phyloP scores from a whole-genome alignment of 2,329 filamentous ascomycete species.

The Sclerotinia sclerotiorum region DNA sequence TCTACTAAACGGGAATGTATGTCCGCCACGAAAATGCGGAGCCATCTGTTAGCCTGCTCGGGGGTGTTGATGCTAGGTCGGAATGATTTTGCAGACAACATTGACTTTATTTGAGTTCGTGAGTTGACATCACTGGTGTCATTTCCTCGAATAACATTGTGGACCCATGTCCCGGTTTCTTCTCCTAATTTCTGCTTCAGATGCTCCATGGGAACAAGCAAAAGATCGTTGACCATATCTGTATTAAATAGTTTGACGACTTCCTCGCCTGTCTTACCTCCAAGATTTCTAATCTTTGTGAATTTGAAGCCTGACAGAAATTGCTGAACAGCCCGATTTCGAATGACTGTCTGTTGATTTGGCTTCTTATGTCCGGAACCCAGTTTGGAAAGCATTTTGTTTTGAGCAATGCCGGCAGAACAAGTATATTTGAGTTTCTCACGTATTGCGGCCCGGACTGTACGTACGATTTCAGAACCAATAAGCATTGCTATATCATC shows the following conservation, averaged over 20 bases:
- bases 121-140: conserved; percentile 88
- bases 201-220: conserved; percentile 70
- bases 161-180: conserved; percentile 82
- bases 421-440: conserved; percentile 81
- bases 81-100: conserved; percentile 96
- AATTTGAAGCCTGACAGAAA: conserved; percentile 88
- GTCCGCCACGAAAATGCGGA: conserved; percentile 87
- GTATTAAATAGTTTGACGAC: conserved; percentile 79
- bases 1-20: conserved; percentile 88
- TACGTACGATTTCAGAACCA: conserved; percentile 83
- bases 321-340: conserved; percentile 74
- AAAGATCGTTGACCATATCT: conserved; percentile 73
- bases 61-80: conserved; percentile 74
- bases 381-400: conserved; percentile 94
- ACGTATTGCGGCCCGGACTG: conserved; percentile 67
- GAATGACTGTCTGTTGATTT: conserved; percentile 89
- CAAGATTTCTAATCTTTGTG: conserved; percentile 92
- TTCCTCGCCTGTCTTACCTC: conserved; percentile 89
- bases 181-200: conserved; percentile 77
- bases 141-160: conserved; percentile 79
- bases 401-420: conserved; percentile 82
- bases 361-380: conserved; percentile 92
- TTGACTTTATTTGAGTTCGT: conserved; percentile 91
- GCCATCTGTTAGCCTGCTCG: conserved; percentile 80
- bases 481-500: conserved; percentile 87